Evolutionary conservation across 2,329 filamentous ascomycete species (phyloP), one percentile per base, ranked within the genome.

Genomic region (Juglanconis sp.): DNA sequence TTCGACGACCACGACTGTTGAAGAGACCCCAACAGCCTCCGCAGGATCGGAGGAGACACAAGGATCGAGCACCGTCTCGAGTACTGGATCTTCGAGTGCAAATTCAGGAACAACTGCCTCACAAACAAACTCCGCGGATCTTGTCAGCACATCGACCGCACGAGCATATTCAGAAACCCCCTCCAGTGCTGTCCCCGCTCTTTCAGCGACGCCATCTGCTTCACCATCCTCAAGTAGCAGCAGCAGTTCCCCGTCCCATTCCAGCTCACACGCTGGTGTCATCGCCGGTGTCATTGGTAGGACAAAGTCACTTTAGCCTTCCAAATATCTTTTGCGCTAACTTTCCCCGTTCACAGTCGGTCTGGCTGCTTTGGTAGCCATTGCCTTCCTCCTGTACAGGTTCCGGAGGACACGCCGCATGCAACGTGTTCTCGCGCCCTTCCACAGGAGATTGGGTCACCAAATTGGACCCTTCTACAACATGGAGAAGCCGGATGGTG

Each of bases 221-320:
- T 42, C 55, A n/a, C 36, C 49, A 3, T 44, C 55, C 17, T 55
- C 53, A 36, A 30, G 40, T 11, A 55, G 40, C 31, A 55, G 42
- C 42, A 48, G 13, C 35, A 50, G 13, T 3, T 31, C 42, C 53
- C 35, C n/a, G 8, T 49, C 42, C 17, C 32, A 47, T 15, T 49
- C 53, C 7, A 30, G 38, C 38, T 42, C 44, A 17, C 44, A 57
- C 5, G 55, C 55, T 2, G 55, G 55, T 31, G 47, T 42, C 5
- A 57, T 57, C n/a, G 55, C 55, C 42, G 55, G 55, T 40, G 55
- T 50, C 7, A 30, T 50, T 13, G 46, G 55, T 57, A 50, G 15
- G 55, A 7, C 6, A n/a, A 7, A 13, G 24, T 34, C 13, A 11
- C 48, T n/a, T 15, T 11, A 7, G 4, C 11, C 17, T 38, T 10